phyloP scores from a whole-genome alignment of 192 early-diverging fungal genomes.

The Kappamyces sp. region DNA sequence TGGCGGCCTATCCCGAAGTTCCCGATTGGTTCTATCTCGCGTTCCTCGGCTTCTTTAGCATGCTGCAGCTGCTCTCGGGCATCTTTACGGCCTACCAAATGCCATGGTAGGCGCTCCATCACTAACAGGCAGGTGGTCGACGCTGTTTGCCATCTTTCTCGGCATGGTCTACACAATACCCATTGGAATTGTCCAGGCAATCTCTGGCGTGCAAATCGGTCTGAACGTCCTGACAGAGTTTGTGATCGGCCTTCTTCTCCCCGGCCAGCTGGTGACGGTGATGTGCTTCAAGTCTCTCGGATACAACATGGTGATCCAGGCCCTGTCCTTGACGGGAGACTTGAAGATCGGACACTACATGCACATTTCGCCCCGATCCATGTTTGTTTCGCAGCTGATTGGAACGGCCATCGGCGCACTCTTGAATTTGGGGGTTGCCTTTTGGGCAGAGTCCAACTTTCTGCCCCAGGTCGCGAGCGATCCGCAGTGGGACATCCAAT shows the following conservation, averaged over 20 bases:
- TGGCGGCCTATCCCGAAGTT: conserved; percentile 66
- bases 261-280: conserved; percentile 55
- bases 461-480: no score
- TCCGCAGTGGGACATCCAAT: no score
- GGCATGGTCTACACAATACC: conserved; percentile 53
- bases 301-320: conserved; percentile 53
- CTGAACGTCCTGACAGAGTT: conserved; percentile 58
- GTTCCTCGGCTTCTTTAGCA: conserved; percentile 38
- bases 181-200: conserved; percentile 57
- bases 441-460: not conserved
- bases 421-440: conserved; percentile 61
- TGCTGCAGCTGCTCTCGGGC: conserved; percentile 30
- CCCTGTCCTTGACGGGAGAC: conserved; percentile 53
- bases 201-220: conserved; percentile 48
- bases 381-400: conserved; percentile 71
- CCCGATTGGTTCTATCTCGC: conserved; percentile 56
- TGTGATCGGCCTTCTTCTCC: conserved; percentile 52
- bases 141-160: conserved; percentile 32
- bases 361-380: conserved; percentile 69
- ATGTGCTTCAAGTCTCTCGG: conserved; percentile 71
- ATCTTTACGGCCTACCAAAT: no score
- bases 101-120: no score
- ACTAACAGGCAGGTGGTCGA: conserved; percentile 14
- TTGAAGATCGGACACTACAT: conserved; percentile 64
- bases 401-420: conserved; percentile 65